These are phyloP conservation scores for Starmera amethionina DNA, from an alignment of 805 yeast genomes.

Conservation along the genomic window DNA sequence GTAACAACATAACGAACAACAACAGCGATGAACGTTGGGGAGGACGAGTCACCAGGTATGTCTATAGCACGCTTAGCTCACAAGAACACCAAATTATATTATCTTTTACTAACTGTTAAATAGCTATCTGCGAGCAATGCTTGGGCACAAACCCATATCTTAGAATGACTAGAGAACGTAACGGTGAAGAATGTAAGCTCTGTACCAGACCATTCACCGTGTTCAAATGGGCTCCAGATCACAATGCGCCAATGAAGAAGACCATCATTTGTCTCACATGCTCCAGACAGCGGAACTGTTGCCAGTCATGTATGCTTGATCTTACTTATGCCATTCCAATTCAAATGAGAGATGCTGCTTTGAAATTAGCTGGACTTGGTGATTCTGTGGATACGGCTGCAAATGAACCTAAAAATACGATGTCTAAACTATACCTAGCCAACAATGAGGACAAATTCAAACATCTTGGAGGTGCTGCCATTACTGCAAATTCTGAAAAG, in stretches of 20 bases:
- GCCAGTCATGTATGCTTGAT: constrained; percentile 84
- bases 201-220: constrained; percentile 82
- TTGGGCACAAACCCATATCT: constrained; percentile 57
- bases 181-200: constrained; percentile 75
- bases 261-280: constrained; percentile 76
- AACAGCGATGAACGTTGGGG: neutral
- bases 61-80: no score
- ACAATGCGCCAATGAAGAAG: constrained; percentile 36
- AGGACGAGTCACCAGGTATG: constrained; percentile 5
- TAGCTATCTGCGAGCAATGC: constrained; percentile 67
- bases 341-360: constrained; percentile 68
- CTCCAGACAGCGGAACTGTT: constrained; percentile 68
- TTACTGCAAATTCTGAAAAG: constrained; percentile 22
- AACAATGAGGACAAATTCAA: constrained; percentile 29
- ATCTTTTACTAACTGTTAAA: constrained; percentile 17
- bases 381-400: constrained; percentile 24
- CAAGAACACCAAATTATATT: neutral
- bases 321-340: constrained; percentile 74
- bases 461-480: constrained; percentile 26
- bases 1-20: neutral
- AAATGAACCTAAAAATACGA: constrained; percentile 37
- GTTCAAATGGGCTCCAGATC: constrained; percentile 58
- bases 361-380: constrained; percentile 50
- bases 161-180: constrained; percentile 59
- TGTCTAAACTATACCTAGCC: constrained; percentile 48